A percentile compares a stretch with the other conserved stretches of the same genome.
These are phyloP conservation scores for Candida broadrunensis DNA, from an alignment of 805 yeast species.

Conservation along the genomic window DNA sequence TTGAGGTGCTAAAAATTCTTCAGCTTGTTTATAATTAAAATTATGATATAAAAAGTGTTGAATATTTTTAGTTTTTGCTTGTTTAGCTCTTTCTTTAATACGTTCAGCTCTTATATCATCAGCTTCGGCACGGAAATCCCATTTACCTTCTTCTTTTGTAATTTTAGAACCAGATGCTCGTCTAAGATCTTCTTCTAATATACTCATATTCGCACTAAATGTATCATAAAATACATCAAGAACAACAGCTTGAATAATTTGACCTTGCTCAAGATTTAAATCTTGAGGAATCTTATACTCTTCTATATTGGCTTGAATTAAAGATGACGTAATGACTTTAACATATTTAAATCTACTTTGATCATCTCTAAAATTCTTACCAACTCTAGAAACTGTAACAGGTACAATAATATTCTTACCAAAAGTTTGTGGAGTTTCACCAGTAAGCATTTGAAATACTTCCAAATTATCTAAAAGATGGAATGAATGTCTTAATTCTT, in stretches of 20 bases:
- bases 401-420: constrained; percentile 71
- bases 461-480: constrained; percentile 63
- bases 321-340: constrained; percentile 39
- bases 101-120: constrained; percentile 58
- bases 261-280: constrained; percentile 53
- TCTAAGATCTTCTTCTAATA: constrained; percentile 63
- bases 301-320: constrained; percentile 43
- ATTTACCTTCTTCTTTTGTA: constrained; percentile 57
- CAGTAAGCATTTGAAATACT: constrained; percentile 85
- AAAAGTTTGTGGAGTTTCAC: constrained; percentile 73
- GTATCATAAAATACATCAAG: constrained; percentile 66
- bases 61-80: constrained; percentile 70
- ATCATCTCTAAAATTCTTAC: constrained; percentile 56
- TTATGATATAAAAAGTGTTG: constrained; percentile 90
- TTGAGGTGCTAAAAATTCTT: constrained; percentile 84
- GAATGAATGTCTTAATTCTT: constrained; percentile 77
- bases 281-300: constrained; percentile 45
- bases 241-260: constrained; percentile 83
- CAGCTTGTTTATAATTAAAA: constrained; percentile 84
- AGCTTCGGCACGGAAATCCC: constrained; percentile 79
- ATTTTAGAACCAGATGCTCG: constrained; percentile 48
- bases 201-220: constrained; percentile 70
- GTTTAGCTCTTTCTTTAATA: constrained; percentile 61
- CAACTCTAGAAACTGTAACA: constrained; percentile 66
- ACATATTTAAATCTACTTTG: constrained; percentile 41